Conservation (phyloP, 305 asterid species). For the Solanum hybrid region DNA sequence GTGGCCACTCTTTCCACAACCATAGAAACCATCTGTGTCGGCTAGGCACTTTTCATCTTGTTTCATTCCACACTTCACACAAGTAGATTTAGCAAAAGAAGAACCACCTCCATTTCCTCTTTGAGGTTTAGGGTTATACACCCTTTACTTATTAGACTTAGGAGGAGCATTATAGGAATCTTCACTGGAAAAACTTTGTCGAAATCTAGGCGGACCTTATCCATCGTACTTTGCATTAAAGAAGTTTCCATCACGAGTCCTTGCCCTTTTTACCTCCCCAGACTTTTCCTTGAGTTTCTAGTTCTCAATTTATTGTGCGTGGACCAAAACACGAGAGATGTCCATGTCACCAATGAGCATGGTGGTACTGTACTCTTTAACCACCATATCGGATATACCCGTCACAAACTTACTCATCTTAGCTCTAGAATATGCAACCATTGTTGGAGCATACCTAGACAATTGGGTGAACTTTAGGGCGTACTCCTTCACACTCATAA, state of each 20-base stretch:
- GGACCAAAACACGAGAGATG: not conserved
- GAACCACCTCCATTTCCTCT: not conserved
- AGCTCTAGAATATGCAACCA: not conserved
- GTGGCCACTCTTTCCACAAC: too few species aligned
- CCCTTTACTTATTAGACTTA: not conserved
- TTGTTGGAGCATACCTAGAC: not conserved
- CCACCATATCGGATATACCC: not conserved
- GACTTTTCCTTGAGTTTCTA: too few species aligned
- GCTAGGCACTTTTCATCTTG: too few species aligned
- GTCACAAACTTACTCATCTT: not conserved
- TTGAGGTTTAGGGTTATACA: not conserved
- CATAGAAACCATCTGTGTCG: too few species aligned
- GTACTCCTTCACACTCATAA: not conserved
- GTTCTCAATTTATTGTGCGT: not conserved
- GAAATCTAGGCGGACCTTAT: not conserved
- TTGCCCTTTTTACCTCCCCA: not conserved
- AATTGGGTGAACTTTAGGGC: not conserved
- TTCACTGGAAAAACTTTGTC: not conserved
- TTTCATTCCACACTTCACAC: too few species aligned
- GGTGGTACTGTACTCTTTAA: not conserved
- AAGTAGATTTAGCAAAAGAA: too few species aligned
- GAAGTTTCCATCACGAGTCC: not conserved
- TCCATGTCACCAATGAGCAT: not conserved
- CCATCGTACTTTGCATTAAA: not conserved
- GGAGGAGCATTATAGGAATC: not conserved